These are phyloP conservation scores for Thecaphora thlaspeos DNA, from an alignment of 1,284 basidiomycete species.

Conservation along the genomic window DNA sequence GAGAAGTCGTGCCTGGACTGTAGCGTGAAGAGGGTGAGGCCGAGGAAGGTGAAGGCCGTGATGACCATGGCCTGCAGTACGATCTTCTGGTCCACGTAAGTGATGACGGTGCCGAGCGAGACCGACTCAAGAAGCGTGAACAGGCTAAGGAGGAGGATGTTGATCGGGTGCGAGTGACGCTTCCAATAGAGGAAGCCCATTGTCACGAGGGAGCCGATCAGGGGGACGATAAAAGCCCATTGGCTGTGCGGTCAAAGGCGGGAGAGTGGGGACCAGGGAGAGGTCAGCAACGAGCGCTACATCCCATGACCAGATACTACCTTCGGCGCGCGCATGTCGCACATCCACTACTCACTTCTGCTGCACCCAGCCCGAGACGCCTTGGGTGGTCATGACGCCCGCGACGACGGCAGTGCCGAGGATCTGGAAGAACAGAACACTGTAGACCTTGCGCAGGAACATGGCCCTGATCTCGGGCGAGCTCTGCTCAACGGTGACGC, in stretches of 20 bases:
- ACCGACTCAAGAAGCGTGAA: conserved; percentile 48
- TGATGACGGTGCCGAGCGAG: conserved; percentile 71
- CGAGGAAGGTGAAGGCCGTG: conserved; percentile 81
- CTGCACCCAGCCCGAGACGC: conserved; percentile 41
- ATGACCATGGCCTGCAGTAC: conserved; percentile 85
- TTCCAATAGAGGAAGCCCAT: conserved; percentile 81
- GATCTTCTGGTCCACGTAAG: conserved; percentile 72
- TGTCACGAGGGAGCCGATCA: conserved; percentile 72
- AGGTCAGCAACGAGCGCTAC: not conserved
- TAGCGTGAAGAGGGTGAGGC: conserved; percentile 73
- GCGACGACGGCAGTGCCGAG: conserved; percentile 48
- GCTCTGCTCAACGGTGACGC: conserved; percentile 54
- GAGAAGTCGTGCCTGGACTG: conserved; percentile 75
- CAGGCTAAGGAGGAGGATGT: conserved; percentile 72
- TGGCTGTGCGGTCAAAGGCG: conserved; percentile 8
- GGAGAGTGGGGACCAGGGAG: not conserved
- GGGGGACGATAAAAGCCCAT: conserved; percentile 61
- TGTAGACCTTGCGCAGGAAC: conserved; percentile 52
- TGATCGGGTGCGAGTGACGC: conserved; percentile 77
- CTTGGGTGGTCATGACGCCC: conserved; percentile 34
- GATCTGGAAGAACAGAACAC: conserved; percentile 50
- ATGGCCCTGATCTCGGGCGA: conserved; percentile 50
- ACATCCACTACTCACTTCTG: conserved; percentile 12
- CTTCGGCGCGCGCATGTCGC: no score
- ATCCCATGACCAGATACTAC: no score